Evolutionary conservation across 164 flowering plant genomes (phyloP), one percentile per base, ranked within the genome.

Genomic region (Houttuynia cordata): DNA sequence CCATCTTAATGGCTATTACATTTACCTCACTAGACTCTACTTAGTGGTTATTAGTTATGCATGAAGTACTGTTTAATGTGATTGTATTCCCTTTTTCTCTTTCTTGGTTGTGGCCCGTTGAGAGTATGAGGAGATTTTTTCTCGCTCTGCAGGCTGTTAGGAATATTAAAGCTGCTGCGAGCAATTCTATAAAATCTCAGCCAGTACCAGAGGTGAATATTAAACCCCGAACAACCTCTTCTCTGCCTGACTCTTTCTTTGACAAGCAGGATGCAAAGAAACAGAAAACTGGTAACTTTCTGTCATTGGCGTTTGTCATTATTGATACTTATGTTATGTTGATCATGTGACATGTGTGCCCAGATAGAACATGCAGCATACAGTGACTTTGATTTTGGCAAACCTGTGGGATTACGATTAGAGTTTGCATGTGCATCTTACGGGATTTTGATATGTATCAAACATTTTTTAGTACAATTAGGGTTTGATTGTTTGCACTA

Each of bases 231-330:
- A 17, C 79, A 51, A 68, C 84, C 20, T 71, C 87, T 58, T 66
- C 61, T 14, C 84, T 88, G 65, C 95, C 92, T 54, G 73, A 78
- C 30, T 71, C 73, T 67, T 87, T 92, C 71, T 91, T 88, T 72
- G 96, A 88, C 67, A 73, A 76, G 62, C 64, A 71, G 52, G 87
- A 75, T 17, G 1, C 64, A 22, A 81, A 81, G 77, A 77, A 62
- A 62, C 81, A 73, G 62, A 85, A 78, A 60, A 61, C 65, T 42
- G 91, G 96, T 86, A 73, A 64, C 65, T 22, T n/a, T 54, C 24
- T 57, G 47, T 21, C 0, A 20, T 25, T 30, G 51, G 37, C 19
- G 4, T 41, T 42, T 47, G 17, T 45, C 30, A 47, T 15, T n/a
- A 19, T 4, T n/a, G 5, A 2, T 2, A n/a, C 19, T 17, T n/a